Evolutionary conservation across 1,284 basidiomycete species (phyloP), one percentile per base, ranked within the genome.

Genomic region (Cryptococcus sp.): DNA sequence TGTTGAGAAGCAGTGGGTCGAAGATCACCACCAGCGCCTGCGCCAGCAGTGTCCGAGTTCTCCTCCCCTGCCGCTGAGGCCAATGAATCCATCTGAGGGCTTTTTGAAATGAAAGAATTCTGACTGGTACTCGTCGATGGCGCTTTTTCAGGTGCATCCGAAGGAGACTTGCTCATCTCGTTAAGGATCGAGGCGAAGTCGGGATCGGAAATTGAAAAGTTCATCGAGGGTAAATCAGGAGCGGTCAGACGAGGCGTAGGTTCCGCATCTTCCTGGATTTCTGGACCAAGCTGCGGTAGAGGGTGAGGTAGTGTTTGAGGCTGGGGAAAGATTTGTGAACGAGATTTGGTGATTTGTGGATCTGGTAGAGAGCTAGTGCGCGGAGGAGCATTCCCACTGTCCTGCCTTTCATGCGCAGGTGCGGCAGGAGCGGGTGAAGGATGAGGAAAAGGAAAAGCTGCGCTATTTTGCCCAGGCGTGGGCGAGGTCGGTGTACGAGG

Each of bases 171-270:
- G 39, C 70, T 65, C 39, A 69, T 70, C 25, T 66, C 66, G 44
- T 70, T 70, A 19, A 77, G 60, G 16, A 77, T 64, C 11, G 65
- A 47, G 2, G 74, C 73, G 63, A 77, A 77, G 56, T 76, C 74
- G 2, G 75, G 73, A 51, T 76, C 74, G 18, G 73, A 73, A 1
- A 76, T 53, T 10, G 72, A 73, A 56, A 75, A 77, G 11, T 69
- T 69, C 62, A 77, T 71, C 9, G 67, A 67, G 9, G 72, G 69
- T 11, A 74, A 55, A 23, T 61, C 60, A 14, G 73, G 72, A 0
- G 73, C 67, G 22, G 66, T 65, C n/a, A 75, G 59, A 16, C 63
- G 55, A 4, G 73, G 74, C 16, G 67, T 62, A n/a, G 60, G 47
- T 18, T 43, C 28, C 25, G 48, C 52, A 14, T 45, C 32, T 7